phyloP scores from a whole-genome alignment of 306 rosid genomes.

The Comarum palustre region DNA sequence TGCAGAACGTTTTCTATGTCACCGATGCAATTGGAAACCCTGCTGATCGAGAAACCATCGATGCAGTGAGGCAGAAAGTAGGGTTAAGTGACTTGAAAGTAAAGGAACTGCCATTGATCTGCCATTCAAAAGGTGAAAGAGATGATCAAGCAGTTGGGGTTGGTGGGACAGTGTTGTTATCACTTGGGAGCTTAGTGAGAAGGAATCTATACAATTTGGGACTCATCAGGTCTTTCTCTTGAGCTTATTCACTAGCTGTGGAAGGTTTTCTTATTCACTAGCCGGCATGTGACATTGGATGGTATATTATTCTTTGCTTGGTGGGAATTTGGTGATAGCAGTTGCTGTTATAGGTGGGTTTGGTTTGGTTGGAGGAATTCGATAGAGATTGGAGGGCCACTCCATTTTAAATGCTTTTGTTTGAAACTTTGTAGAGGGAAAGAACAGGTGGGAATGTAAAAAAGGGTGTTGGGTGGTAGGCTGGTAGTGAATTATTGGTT shows the following conservation, averaged over 20 bases:
- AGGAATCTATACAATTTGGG: constrained; percentile 86
- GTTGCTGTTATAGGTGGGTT: constrained; percentile 53
- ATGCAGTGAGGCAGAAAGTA: constrained; percentile 64
- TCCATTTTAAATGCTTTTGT: constrained; percentile 43
- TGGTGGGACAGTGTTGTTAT: constrained; percentile 82
- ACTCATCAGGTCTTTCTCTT: constrained; percentile 73
- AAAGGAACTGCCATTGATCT: constrained; percentile 59
- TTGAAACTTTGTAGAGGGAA: constrained; percentile 23
- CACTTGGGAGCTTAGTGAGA: constrained; percentile 81
- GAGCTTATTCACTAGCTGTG: constrained; percentile 34
- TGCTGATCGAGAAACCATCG: constrained; percentile 53
- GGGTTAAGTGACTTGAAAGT: constrained; percentile 66
- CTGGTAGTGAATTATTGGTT: constrained; percentile 27
- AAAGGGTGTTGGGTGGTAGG: constrained; percentile 13
- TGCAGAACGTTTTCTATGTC: constrained; percentile 66
- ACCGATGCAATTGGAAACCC: constrained; percentile 68
- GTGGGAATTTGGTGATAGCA: constrained; percentile 46
- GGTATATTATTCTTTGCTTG: constrained; percentile 63
- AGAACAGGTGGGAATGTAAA: constrained; percentile 20
- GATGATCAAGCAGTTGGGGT: constrained; percentile 62
- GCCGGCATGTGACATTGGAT: constrained; percentile 4
- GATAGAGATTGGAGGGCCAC: constrained; percentile 25
- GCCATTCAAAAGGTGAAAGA: constrained; percentile 40
- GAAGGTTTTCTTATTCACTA: constrained; percentile 33
- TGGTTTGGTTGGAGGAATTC: constrained; percentile 57